Evolutionary conservation across 192 early-diverging fungal genomes (phyloP), one percentile per base, ranked within the genome.

Genomic region (Cetraspora pellucida): DNA sequence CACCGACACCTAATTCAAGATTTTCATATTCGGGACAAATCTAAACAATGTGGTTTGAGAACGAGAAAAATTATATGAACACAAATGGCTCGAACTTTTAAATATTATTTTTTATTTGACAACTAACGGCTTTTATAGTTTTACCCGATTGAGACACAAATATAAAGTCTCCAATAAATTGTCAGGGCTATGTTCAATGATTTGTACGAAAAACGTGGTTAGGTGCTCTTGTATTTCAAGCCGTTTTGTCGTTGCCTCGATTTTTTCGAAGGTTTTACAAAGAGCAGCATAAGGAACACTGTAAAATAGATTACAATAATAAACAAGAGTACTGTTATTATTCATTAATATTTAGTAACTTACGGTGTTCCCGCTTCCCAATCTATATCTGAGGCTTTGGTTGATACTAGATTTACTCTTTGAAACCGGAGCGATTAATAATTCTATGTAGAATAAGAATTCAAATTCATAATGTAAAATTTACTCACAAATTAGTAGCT

Each of bases 1-100:
- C 97, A 44, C 98, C 98, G 70, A 99, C 91, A 8, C 97, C 97
- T 27, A 99, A 84, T 83, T 99, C 98, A 28, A 96, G 85, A 30
- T 93, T 94, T 83, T 98, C 95, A 79, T 97, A 95, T 75, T 99
- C 96, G 0, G 98, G 96, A 74, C 93, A 88, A 79, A 92, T 81
- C 93, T 95, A 75, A 7, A 21, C n/a, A 19, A 23, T 16, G 16
- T 37, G 7, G 37, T 37, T 37, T 37, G 7, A 28, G n/a, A 49
- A n/a, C 27, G 45, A 19, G 14, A 19, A 57, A 45, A 28, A 17
- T 10, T 49, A 8, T 52, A 16, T n/a, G 7, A 19, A 54, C 8
- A 63, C 46, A 21, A 65, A 16, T 52, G 28, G 45, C 16, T 21
- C 3, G 60, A 14, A n/a, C 6, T 30, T 54, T 14, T 30, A 57